phyloP scores from a whole-genome alignment of 2,329 filamentous ascomycete genomes.

The Laburnicola sp. region DNA sequence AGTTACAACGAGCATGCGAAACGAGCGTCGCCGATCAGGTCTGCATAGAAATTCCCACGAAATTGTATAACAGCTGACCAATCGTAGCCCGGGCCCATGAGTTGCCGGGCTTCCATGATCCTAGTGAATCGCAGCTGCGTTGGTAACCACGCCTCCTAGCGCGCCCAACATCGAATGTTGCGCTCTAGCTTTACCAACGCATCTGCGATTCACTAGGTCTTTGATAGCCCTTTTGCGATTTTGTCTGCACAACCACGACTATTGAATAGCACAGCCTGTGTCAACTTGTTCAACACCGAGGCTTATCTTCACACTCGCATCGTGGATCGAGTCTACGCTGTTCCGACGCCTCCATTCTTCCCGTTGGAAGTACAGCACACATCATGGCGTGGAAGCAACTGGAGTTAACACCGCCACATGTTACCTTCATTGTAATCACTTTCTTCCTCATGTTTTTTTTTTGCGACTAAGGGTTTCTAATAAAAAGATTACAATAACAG shows the following conservation, averaged over 20 bases:
- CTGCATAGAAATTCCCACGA: neutral
- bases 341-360: neutral
- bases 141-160: no score
- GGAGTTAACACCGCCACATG: slow-evolving; percentile 51
- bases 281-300: neutral
- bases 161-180: no score
- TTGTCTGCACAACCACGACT: neutral
- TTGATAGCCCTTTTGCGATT: neutral
- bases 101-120: neutral
- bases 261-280: neutral
- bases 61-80: neutral
- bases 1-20: no score
- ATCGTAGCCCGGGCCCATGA: neutral
- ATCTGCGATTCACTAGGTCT: neutral
- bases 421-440: slow-evolving; percentile 51
- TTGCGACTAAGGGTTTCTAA: no score
- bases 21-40: no score
- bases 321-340: neutral
- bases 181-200: neutral
- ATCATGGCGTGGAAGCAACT: slow-evolving; percentile 50
- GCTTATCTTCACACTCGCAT: neutral
- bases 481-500: no score
- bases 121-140: neutral
- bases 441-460: no score
- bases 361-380: neutral